Evolutionary conservation across 345 rosid species (phyloP).

Genomic region (Brassica incana): DNA sequence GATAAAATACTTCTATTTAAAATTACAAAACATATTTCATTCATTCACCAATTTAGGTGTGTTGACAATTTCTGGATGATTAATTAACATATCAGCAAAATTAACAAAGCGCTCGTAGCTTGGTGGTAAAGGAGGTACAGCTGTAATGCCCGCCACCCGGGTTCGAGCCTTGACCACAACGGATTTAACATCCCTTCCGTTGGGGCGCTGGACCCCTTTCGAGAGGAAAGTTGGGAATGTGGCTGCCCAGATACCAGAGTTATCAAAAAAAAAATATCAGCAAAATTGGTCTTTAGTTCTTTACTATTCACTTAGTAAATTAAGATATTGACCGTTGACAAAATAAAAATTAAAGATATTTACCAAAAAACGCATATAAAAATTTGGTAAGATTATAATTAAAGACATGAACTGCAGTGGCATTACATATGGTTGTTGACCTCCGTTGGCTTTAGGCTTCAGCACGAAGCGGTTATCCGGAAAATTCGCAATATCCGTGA

Average conservation of each 20-base stretch:
- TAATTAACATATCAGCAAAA: not conserved
- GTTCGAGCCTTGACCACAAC: too few species aligned
- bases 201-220: too few species aligned
- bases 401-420: not conserved
- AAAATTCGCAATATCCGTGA: too few species aligned
- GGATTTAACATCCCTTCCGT: too few species aligned
- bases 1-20: not conserved
- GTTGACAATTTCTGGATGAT: not conserved
- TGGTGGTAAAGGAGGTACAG: too few species aligned
- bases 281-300: not conserved
- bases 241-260: too few species aligned
- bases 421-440: not conserved
- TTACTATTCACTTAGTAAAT: not conserved
- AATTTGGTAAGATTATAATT: not conserved
- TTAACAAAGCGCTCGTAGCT: not conserved
- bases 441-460: not conserved
- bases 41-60: not conserved
- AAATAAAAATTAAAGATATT: not conserved
- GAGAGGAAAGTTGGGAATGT: too few species aligned
- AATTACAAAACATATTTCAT: not conserved
- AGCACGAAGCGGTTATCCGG: too few species aligned
- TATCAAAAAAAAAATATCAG: not conserved
- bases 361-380: not conserved
- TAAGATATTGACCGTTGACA: constrained; percentile 1
- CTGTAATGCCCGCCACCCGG: too few species aligned